A percentile compares a stretch with the other conserved stretches of the same genome.
Evolutionary conservation across 208 protist genomes (phyloP).

Genomic region (Acanthamoeba lenticulata): DNA sequence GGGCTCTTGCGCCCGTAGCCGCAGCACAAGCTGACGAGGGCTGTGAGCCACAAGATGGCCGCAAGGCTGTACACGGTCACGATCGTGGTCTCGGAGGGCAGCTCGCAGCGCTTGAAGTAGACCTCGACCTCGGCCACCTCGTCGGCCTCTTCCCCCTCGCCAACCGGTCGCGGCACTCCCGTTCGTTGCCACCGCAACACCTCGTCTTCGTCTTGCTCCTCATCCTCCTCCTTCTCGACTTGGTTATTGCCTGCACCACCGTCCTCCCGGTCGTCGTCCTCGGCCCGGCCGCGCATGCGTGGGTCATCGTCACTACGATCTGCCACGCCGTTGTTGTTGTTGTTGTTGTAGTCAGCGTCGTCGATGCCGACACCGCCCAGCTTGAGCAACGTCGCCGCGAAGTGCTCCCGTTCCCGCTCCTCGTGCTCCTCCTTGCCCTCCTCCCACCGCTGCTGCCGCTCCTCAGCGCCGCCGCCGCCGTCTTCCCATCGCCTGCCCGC

Average conservation of each 20-base stretch:
- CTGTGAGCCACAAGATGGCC: neutral
- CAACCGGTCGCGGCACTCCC: neutral
- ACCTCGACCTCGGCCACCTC: neutral
- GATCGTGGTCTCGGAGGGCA: slow-evolving; percentile 18
- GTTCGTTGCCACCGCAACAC: neutral
- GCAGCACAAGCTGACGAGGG: slow-evolving; percentile 12
- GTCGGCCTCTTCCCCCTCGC: neutral
- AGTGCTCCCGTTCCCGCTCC: neutral
- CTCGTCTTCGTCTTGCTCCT: neutral
- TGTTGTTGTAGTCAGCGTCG: no score
- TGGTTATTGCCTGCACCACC: neutral
- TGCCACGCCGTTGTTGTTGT: no score
- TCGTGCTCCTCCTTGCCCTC: neutral
- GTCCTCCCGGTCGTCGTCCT: neutral
- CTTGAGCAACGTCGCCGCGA: neutral
- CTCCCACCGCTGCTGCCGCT: no score
- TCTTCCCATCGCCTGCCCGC: neutral
- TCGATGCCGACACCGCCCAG: no score
- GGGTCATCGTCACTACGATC: no score
- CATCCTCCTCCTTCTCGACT: neutral
- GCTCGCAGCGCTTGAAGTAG: neutral
- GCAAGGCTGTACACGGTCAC: neutral
- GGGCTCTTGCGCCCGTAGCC: neutral
- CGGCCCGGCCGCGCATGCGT: neutral
- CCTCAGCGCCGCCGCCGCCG: no score